A percentile compares a stretch with the other conserved stretches of the same genome.
Evolutionary conservation across 768 basidiomycete species (phyloP).

Genomic region (Rhodotorula sphaerocarpa): DNA sequence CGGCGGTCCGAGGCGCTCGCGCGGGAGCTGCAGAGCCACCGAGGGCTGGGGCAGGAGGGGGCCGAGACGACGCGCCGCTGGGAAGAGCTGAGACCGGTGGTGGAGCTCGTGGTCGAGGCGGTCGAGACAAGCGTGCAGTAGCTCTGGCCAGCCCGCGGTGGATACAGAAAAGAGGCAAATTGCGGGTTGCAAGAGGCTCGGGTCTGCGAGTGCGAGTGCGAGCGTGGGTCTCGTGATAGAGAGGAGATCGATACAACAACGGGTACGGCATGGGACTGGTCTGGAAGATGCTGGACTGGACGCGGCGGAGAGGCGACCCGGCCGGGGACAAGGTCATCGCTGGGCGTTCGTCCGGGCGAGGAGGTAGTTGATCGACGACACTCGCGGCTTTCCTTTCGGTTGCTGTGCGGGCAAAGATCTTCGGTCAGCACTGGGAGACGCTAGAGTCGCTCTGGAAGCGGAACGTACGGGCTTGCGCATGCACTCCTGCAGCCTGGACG

Average conservation of each 20-base stretch:
- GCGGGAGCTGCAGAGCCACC: not conserved
- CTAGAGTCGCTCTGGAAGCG: constrained; percentile 19
- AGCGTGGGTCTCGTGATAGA: not conserved
- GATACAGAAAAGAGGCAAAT: too few relatives aligned
- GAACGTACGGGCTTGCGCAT: constrained; percentile 72
- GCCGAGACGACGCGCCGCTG: not conserved
- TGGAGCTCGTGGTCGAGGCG: not conserved
- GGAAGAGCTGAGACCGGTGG: not conserved
- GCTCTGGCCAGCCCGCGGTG: too few relatives aligned
- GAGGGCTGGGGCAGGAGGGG: not conserved
- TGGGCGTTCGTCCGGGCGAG: constrained; percentile 43
- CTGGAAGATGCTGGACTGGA: not conserved
- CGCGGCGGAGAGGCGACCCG: not conserved
- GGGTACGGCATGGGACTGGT: not conserved
- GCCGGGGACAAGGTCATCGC: too few relatives aligned
- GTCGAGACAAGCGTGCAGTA: not conserved
- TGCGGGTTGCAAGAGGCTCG: not conserved
- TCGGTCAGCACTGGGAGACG: not conserved
- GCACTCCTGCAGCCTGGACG: constrained; percentile 62
- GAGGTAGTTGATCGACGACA: constrained; percentile 81
- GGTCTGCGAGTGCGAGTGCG: not conserved
- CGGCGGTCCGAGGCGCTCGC: not conserved
- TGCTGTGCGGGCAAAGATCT: not conserved
- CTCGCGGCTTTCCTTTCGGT: constrained; percentile 57
- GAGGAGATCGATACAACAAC: not conserved